Base-by-base conservation (phyloP, 345 rosid genomes). In the Nephelium lappaceum region DNA sequence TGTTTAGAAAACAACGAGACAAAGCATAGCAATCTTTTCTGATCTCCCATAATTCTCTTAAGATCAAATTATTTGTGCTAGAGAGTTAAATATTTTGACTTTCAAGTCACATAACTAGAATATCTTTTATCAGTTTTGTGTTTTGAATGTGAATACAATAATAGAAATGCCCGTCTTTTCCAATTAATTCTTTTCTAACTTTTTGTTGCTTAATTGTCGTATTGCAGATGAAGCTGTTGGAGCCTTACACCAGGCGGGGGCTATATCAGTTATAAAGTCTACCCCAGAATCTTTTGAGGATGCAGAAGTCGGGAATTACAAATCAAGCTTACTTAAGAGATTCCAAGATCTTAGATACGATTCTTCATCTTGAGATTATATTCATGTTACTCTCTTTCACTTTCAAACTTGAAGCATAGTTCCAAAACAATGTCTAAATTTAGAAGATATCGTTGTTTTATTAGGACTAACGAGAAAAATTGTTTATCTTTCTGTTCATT, bases 211-310 rank as follows among this genome's bases (percentile, higher is more conserved):
- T 18, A 11, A 11, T 73, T 67, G 19, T 72, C 25, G 53, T 76
- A 72, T 36, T 86, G 87, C 92, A 95, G 99, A 88, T 80, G 90
- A 91, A 85, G 98, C 94, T 78, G 88, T 79, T 0, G 83, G 88
- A 80, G 92, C 89, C 77, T 81, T n/a, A n/a, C 90, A 86, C 49
- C 67, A 67, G 43, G 85, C 85, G 5, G 97, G 97, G 74, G 95
- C 93, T 38, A 61, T 88, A 74, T 78, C 92, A 5, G 65, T 88
- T 31, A 77, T 94, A 68, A 82, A 84, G 79, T 87, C 95, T 25
- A 85, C 84, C 6, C 90, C 94, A 41, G 87, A 84, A 77, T 89
- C 92, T 5, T 64, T 72, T 5, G 86, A 89, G 79, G 91, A 90
- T 49, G 80, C 78, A n/a, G 97, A 90, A 76, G 81, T 90, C 9